Conservation (phyloP, 805 yeast species). For the Candida odintsovae region DNA sequence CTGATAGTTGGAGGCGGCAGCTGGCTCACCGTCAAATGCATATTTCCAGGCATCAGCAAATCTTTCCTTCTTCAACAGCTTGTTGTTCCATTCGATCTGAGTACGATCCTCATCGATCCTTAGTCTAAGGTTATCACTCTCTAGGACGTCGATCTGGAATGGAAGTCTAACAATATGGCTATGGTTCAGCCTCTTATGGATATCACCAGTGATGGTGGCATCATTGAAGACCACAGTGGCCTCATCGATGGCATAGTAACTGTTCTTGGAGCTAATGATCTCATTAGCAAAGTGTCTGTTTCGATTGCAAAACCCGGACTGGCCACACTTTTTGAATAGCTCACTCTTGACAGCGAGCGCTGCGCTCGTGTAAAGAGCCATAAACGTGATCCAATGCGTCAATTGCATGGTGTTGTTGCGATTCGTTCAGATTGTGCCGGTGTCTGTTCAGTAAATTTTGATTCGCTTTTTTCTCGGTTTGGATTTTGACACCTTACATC, state of each 20-base stretch:
- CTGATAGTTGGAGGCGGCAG: slow-evolving; percentile 3
- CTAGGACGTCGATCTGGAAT: slow-evolving; percentile 50
- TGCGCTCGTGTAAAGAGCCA: not conserved
- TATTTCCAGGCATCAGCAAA: slow-evolving; percentile 55
- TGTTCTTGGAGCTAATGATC: slow-evolving; percentile 21
- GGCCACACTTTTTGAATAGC: slow-evolving; percentile 70
- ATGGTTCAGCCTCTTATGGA: slow-evolving; percentile 40
- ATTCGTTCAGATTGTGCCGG: no score
- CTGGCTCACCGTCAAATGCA: slow-evolving; percentile 40
- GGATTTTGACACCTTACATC: not conserved
- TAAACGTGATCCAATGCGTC: not conserved
- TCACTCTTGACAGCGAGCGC: slow-evolving; percentile 49
- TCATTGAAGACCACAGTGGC: slow-evolving; percentile 26
- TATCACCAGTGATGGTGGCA: slow-evolving; percentile 37
- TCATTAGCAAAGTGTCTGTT: slow-evolving; percentile 58
- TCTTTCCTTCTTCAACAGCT: slow-evolving; percentile 38
- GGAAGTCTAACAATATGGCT: slow-evolving; percentile 43
- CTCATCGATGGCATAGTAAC: slow-evolving; percentile 38
- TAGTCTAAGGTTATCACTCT: slow-evolving; percentile 55
- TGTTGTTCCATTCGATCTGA: slow-evolving; percentile 16
- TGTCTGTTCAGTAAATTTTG: no score
- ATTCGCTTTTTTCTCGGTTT: not conserved
- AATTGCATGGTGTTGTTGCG: not conserved
- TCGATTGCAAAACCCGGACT: slow-evolving; percentile 80
- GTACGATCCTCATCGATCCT: slow-evolving; percentile 56